Base-by-base conservation (phyloP, 129 eudicot genomes). In the Pulicaria dysenterica region DNA sequence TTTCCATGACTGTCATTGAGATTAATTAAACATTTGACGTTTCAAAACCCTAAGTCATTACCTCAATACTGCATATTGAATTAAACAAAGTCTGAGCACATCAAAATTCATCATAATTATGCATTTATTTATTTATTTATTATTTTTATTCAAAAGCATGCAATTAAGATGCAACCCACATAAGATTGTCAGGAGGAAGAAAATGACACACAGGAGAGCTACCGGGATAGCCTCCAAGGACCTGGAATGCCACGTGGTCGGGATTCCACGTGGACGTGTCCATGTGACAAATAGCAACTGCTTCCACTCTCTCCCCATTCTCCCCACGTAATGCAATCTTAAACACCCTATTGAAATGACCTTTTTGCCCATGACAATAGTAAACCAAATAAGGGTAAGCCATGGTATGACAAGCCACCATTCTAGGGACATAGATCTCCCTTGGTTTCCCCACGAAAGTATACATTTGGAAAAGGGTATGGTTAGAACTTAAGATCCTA, bases 381-480 rank as follows among this genome's bases (percentile, higher is more conserved):
- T 80, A 87, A 15, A 90, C 91, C 9, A 83, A 72, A 71, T 87
- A 90, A 15, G 96, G 96, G 51, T 90, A 90, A 75, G 93, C 88
- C 86, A 87, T 58, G 7, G 85, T 72, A 41, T 90, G 96, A 65
- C 96, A 90, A 5, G 81, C 87, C 7, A 87, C 73, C 75, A 81
- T 69, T 53, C 58, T 81, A 17, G 70, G 79, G 6, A 82, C 79
- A n/a, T 9, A n/a, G 6, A 84, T 56, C 38, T 75, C 85, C 58
- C 7, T 36, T 3, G 93, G 92, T 48, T 14, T 64, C 38, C 78
- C 80, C 4, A 66, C 11, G 8, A 89, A 58, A 3, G 86, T 89
- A 69, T 84, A 89, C 54, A 78, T 73, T 70, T 86, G 92, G 14
- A 82, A 64, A 37, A 59, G 59, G 65, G 59, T 38, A 37, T 65